phyloP scores from a whole-genome alignment of 176 grass and related monocot species.

The Eragrostis curvula region DNA sequence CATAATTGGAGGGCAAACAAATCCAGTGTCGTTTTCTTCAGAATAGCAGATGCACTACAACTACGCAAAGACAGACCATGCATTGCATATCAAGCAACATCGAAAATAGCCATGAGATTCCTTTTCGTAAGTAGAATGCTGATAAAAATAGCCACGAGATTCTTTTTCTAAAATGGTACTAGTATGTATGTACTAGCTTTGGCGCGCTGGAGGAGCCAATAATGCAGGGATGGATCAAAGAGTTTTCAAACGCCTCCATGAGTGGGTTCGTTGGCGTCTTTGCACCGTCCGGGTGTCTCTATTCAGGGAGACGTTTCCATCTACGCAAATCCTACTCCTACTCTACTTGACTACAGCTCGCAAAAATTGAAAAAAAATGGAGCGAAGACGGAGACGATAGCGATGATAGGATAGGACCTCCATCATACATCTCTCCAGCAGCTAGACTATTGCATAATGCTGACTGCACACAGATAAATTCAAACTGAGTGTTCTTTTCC shows the following conservation, averaged over 20 bases:
- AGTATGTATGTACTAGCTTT: background rate
- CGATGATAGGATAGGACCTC: no score
- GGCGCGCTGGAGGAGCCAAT: background rate
- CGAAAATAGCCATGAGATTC: no score
- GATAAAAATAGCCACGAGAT: background rate
- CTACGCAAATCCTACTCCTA: constrained; percentile 36
- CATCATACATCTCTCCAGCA: background rate
- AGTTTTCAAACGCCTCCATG: background rate
- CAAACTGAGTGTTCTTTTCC: background rate
- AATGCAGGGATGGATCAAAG: background rate
- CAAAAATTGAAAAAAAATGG: background rate
- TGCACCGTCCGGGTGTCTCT: background rate
- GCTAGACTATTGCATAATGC: background rate
- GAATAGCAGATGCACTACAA: background rate
- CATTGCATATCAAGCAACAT: no score
- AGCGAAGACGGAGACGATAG: background rate
- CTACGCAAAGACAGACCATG: no score
- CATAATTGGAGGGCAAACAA: constrained; percentile 10
- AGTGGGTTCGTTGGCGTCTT: constrained; percentile 15
- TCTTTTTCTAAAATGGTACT: background rate
- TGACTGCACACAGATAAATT: background rate
- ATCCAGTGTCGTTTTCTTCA: background rate
- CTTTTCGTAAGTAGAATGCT: background rate
- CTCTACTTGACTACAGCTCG: background rate
- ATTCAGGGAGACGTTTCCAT: constrained; percentile 1